Conservation (phyloP, 2,329 filamentous ascomycete species). For the Myriosclerotinia curreyana region DNA sequence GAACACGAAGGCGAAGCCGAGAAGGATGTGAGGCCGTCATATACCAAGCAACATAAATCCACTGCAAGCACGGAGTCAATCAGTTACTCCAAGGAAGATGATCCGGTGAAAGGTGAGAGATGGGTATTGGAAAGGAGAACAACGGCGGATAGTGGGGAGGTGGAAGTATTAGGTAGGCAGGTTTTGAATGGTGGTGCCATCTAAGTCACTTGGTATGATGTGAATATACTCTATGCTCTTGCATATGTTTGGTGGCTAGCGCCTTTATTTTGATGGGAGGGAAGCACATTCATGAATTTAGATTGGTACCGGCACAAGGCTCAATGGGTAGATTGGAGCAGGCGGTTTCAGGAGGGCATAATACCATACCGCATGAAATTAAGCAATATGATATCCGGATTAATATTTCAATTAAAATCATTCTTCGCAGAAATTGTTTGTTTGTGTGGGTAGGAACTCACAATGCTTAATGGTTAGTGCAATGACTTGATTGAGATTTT, state of each 20-base stretch:
- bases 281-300: not conserved
- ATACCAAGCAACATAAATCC: slow-evolving; percentile 44
- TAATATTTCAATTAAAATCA: not conserved
- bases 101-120: slow-evolving; percentile 54
- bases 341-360: not conserved
- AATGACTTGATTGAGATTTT: not conserved
- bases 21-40: slow-evolving; percentile 7
- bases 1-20: slow-evolving; percentile 36
- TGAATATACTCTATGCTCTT: not conserved
- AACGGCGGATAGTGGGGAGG: slow-evolving; percentile 61
- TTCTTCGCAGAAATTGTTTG: not conserved
- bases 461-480: no score
- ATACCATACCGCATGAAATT: not conserved
- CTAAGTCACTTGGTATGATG: not conserved
- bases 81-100: slow-evolving; percentile 61
- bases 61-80: slow-evolving; percentile 64
- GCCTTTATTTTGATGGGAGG: not conserved
- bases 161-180: slow-evolving; percentile 63
- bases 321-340: not conserved
- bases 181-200: slow-evolving; percentile 39
- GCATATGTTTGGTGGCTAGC: not conserved
- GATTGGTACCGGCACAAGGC: not conserved
- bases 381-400: not conserved
- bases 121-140: slow-evolving; percentile 70
- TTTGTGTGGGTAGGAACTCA: not conserved